Evolutionary conservation across 2,329 filamentous ascomycete genomes (phyloP), one percentile per base, ranked within the genome.

Genomic region (Penicillium psychrosexuale): DNA sequence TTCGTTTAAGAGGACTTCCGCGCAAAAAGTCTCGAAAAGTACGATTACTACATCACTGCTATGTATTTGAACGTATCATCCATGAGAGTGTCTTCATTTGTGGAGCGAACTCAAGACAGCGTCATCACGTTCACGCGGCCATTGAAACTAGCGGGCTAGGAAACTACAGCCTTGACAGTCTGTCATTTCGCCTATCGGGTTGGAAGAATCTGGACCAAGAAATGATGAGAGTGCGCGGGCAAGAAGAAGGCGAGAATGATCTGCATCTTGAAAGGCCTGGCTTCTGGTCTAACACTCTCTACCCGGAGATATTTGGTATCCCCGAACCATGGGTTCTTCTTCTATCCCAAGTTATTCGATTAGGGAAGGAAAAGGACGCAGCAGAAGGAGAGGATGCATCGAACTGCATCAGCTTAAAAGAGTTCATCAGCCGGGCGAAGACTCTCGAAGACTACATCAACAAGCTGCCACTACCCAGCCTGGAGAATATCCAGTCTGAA

Each of bases 21-120:
- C 69, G 69, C 4, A 64, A 61, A 8, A 78, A 77, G 37, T 75
- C 77, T 1, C 71, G 75, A 15, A 75, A 77, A 19, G 64, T 72
- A 0, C 72, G 77, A 2, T 59, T 80, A 0, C 61, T 80, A 0
- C 78, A 80, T 54, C 77, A 80, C 53, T 77, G 77, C 63, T 80
- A 80, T 55, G 75, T 73, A 0, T 78, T 75, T 47, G 66, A 77
- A 6, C 72, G 78, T 0, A 71, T 80, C 0, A 73, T 80, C 17
- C 67, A 75, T n/a, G 77, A 80, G 59, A 79, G 76, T 36, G 54
- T 61, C 11, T 61, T 60, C 19, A 55, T 61, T n/a, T 58, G 57
- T 17, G 57, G 57, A 17, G 57, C 55, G n/a, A 60, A 58, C 34
- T 61, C 59, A 11, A 48, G 42, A 17, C 59, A 61, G 33, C 55